Base-by-base conservation (phyloP, 2,329 filamentous ascomycete genomes). In the Diaporthe amygdali region DNA sequence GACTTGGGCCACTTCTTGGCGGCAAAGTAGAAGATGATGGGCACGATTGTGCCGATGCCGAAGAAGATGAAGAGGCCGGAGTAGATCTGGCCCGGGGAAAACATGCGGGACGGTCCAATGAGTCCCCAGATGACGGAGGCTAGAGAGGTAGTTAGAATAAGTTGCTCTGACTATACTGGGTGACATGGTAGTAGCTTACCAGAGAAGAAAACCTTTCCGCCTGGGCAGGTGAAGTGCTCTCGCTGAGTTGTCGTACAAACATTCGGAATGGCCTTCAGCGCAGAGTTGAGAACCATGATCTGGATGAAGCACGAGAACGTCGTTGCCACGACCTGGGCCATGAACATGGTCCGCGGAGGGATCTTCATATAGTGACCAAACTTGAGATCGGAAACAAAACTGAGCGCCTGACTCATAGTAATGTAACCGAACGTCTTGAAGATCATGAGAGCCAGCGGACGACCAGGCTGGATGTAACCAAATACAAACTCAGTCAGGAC, bases 321-420 rank as follows among this genome's bases (percentile, higher is more conserved):
- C 0, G 90, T 92, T 9, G 91, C 90, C 2, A 91, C 86, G 5
- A 92, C 86, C 78, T 93, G 91, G 5, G 86, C 85, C 80, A 88
- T 85, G 80, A 93, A 93, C 83, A 92, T 91, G 20, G 89, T 91
- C 22, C 89, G 84, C 17, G 90, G 91, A 0, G 91, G 91, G 12
- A 90, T 89, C 79, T 90, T 90, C 90, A 94, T 93, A 82, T 94
- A 94, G 77, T 93, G 92, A 6, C 89, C 91, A 54, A 92, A 89
- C 77, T 93, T 93, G 73, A 93, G 84, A 76, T 93, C 91, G 9
- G 88, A 84, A 14, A 90, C 85, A 76, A 93, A 93, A 74, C 84
- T 87, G 46, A 93, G 84, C 0, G 90, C 88, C 79, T 93, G 90
- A 1, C 87, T 89, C 88, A 90, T 90, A 67, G 88, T 90, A 72